Base-by-base conservation (phyloP, 1,139 yeast species). In the Geotrichum macrosporum region DNA sequence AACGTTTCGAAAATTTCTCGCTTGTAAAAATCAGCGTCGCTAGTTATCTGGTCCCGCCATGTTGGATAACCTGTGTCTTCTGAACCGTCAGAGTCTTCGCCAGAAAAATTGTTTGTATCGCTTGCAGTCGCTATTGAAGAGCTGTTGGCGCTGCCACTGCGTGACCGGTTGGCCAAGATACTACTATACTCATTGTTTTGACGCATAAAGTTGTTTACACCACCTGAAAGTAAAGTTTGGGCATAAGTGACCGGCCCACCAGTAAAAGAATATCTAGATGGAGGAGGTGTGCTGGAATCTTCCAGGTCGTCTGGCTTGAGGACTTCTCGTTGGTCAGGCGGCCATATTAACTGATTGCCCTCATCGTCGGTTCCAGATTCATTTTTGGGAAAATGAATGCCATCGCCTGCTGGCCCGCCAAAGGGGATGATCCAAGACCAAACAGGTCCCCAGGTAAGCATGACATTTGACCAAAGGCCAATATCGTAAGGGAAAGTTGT, bases 401-500 rank as follows among this genome's bases (percentile, higher is more conserved):
- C 96, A 52, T 71, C 68, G 2, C 79, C 80, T 2, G 53, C 40
- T 60, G 94, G 80, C 1, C 61, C 61, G 1, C 81, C 79, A 77
- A 81, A 84, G 1, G 95, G 94, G 50, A 76, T 63, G 2, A 79
- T 39, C 92, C 94, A 85, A n/a, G 63, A 49, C 36, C 54, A 45
- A 4, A 54, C 41, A 5, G 67, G 63, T n/a, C 66, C 66, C 57
- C 60, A 57, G 0, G 78, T 63, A 31, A 70, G 63, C 0, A 63
- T 53, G 4, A 78, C 45, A 58, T 89, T 89, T 0, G 65, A 57
- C 71, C 72, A 73, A 1, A 79, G 61, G 31, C 61, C 87, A 9
- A 80, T 64, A 60, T 89, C 95, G 62, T 87, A 92, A 0, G 97
- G 97, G 61, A 92, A 92, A 0, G 58, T 64, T n/a, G 58, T 62